phyloP scores from a whole-genome alignment of 306 rosid species.

The Castanospermum australe region DNA sequence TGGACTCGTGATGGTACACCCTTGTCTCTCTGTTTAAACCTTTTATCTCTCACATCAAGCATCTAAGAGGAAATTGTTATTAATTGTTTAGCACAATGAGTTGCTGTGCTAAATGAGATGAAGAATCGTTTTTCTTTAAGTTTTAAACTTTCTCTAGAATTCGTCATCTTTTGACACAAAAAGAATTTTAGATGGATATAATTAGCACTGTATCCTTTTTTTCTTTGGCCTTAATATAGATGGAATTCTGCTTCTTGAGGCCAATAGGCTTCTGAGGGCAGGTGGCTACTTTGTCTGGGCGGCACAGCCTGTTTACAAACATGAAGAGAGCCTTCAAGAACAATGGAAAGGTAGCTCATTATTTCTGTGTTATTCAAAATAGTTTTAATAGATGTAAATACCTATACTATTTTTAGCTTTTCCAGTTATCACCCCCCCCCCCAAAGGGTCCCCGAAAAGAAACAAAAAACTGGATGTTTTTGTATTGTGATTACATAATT shows the following conservation, averaged over 20 bases:
- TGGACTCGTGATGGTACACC: constrained; percentile 85
- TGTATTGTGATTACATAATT: neutral
- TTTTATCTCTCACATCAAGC: constrained; percentile 13
- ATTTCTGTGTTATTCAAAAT: neutral
- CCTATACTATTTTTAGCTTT: neutral
- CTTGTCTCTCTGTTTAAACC: neutral
- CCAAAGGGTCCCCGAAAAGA: neutral
- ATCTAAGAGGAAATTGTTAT: neutral
- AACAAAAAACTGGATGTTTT: neutral
- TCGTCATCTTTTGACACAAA: neutral
- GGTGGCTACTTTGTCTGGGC: constrained; percentile 96
- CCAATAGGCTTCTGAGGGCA: constrained; percentile 77
- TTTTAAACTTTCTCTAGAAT: neutral
- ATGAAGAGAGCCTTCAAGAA: constrained; percentile 62
- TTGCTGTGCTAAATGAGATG: constrained; percentile 1
- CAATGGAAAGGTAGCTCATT: constrained; percentile 81
- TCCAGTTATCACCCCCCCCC: neutral
- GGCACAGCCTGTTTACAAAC: constrained; percentile 84
- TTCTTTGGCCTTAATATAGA: constrained; percentile 49
- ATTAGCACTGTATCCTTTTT: constrained; percentile 31
- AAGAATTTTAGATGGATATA: neutral
- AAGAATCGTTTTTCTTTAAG: neutral
- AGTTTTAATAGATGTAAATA: neutral
- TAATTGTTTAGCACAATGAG: neutral
- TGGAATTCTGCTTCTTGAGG: constrained; percentile 92